Percentiles rank a stretch among this genome's conserved stretches.
Evolutionary conservation across 805 yeast genomes (phyloP).

Genomic region (Kazachstania martiniae): DNA sequence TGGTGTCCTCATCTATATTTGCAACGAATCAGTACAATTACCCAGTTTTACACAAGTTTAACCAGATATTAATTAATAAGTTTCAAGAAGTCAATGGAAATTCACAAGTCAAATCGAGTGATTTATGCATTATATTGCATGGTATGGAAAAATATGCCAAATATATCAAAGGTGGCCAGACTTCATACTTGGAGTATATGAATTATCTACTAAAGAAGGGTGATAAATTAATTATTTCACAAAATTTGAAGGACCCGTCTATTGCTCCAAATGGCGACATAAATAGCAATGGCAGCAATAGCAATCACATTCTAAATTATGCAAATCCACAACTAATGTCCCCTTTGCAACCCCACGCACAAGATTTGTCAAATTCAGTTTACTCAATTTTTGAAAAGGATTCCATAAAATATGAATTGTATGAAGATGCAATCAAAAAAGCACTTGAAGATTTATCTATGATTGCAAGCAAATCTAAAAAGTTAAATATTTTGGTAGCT

Average conservation of each 20-base stretch:
- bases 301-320: not conserved
- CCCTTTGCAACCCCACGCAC: constrained; percentile 67
- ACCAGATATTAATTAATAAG: constrained; percentile 40
- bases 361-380: constrained; percentile 44
- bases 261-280: not conserved
- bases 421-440: constrained; percentile 49
- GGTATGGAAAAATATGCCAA: constrained; percentile 37
- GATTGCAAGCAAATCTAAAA: constrained; percentile 3
- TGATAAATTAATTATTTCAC: constrained; percentile 12
- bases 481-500: constrained; percentile 42
- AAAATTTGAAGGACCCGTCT: not conserved
- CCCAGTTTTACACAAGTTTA: constrained; percentile 53
- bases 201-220: constrained; percentile 32
- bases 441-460: constrained; percentile 36
- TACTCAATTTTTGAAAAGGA: constrained; percentile 70
- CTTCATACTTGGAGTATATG: constrained; percentile 33
- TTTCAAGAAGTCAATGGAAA: constrained; percentile 30
- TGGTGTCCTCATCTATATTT: constrained; percentile 47
- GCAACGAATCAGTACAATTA: constrained; percentile 47
- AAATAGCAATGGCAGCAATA: not conserved
- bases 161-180: constrained; percentile 27
- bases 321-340: constrained; percentile 24
- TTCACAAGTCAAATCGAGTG: constrained; percentile 23
- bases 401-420: constrained; percentile 52
- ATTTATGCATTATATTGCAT: constrained; percentile 37